Base-by-base conservation (phyloP, 2,329 filamentous ascomycete species). In the Orbilia blumenaviensis region DNA sequence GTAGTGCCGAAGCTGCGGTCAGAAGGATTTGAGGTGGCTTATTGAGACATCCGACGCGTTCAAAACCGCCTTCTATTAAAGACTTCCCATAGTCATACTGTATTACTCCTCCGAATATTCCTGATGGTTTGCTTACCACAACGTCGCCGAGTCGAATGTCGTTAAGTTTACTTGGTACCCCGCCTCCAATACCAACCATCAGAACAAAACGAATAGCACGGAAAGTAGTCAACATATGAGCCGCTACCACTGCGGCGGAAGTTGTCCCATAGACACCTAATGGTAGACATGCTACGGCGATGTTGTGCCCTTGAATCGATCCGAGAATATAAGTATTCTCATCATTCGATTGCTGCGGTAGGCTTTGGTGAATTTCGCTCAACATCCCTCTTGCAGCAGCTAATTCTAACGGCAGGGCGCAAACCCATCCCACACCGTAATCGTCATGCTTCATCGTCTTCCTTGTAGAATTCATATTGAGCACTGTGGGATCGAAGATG, bases 101-200 rank as follows among this genome's bases (percentile, higher is more conserved):
- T 34, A 74, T 34, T 16, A 73, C 52, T 2, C 60, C 60, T 16
- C 60, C 41, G n/a, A 9, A 23, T 4, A 0, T n/a, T 0, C 32
- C 60, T 10, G 41, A 36, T 18, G 68, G 68, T 8, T 25, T 66
- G 42, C 68, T 66, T 0, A 74, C 62, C 0, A 74, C 69, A 21
- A 74, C 18, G 34, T 74, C 69, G 9, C 69, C 69, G 12, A 74
- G 18, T 21, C 69, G 62, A 16, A 74, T 56, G 41, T 74, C 69
- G 8, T n/a, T n/a, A 9, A 23, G n/a, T 29, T 32, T 3, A 18
- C n/a, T 18, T 1, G 69, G 69, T 12, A 63, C 69, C 0, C 69
- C 62, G 23, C 69, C 69, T 12, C 83, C 84, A 41, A 86, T 83
- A n/a, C 84, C 84, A 0, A 86, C 84, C 81, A 86, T 82, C 0